These are phyloP conservation scores for Lasiodiplodia gonubiensis DNA, from an alignment of 2,329 filamentous ascomycete genomes.

Conservation along the genomic window DNA sequence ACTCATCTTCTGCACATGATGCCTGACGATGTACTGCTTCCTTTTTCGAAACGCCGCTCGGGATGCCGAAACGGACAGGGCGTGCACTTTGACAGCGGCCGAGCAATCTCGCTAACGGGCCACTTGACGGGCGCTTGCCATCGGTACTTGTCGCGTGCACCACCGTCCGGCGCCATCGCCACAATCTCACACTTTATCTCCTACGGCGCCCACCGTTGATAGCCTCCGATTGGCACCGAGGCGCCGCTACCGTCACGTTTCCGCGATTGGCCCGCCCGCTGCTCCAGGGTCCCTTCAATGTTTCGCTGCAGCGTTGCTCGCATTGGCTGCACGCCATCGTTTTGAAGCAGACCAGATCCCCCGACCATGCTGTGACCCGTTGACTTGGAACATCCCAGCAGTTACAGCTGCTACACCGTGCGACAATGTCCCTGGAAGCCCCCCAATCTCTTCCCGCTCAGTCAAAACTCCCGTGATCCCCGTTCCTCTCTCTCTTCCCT, in stretches of 20 bases:
- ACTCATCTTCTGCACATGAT: background rate
- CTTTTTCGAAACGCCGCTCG: conserved; percentile 7
- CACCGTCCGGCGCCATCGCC: background rate
- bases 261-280: conserved; percentile 1
- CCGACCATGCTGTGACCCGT: background rate
- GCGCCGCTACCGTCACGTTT: too few relatives aligned
- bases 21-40: background rate
- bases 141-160: background rate
- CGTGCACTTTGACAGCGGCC: conserved; percentile 2
- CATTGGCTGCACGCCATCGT: conserved; percentile 12
- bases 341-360: conserved; percentile 11
- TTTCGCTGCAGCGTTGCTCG: conserved; percentile 14
- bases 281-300: conserved; percentile 9
- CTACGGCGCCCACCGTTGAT: background rate
- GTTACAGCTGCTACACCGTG: conserved; percentile 15
- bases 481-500: background rate
- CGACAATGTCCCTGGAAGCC: conserved; percentile 1
- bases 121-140: conserved; percentile 7
- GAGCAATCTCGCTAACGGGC: conserved; percentile 19
- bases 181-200: conserved; percentile 20
- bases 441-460: background rate
- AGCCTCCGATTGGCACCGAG: conserved; percentile 6
- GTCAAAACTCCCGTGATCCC: conserved; percentile 11
- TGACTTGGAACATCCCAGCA: conserved; percentile 22
- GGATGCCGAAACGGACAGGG: conserved; percentile 10